Evolutionary conservation across 2,329 filamentous ascomycete species (phyloP).

Genomic region (Blastomyces parvus): DNA sequence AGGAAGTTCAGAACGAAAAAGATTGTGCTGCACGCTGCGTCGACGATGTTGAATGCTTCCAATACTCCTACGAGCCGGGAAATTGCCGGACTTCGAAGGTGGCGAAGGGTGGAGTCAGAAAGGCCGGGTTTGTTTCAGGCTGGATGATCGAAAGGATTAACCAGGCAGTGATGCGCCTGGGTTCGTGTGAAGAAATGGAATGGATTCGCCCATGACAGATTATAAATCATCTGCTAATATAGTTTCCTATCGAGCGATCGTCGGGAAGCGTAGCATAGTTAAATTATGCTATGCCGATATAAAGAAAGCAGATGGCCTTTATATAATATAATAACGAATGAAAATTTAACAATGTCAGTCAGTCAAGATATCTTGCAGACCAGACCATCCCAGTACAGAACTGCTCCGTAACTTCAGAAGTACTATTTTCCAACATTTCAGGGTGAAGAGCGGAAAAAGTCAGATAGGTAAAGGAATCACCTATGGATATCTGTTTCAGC

Average conservation of each 20-base stretch:
- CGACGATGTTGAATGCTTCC: conserved; percentile 9
- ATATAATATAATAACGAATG: not conserved
- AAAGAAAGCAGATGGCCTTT: not conserved
- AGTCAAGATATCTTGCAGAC: not conserved
- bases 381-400: not conserved
- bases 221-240: not conserved
- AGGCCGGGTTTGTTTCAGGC: conserved; percentile 8
- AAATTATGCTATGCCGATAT: not conserved
- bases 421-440: not conserved
- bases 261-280: not conserved
- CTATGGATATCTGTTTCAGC: not conserved
- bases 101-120: conserved; percentile 1
- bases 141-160: conserved; percentile 13
- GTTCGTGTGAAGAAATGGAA: conserved; percentile 9
- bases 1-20: conserved; percentile 1
- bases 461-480: not conserved
- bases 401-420: not conserved
- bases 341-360: not conserved
- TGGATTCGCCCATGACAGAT: conserved; percentile 10
- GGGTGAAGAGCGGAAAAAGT: too few species aligned
- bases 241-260: not conserved
- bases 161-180: not conserved
- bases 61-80: conserved; percentile 10
- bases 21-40: conserved; percentile 9
- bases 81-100: conserved; percentile 12